phyloP scores from a whole-genome alignment of 371 early-diverging fungal species.

The Dichotomocladium elegans region DNA sequence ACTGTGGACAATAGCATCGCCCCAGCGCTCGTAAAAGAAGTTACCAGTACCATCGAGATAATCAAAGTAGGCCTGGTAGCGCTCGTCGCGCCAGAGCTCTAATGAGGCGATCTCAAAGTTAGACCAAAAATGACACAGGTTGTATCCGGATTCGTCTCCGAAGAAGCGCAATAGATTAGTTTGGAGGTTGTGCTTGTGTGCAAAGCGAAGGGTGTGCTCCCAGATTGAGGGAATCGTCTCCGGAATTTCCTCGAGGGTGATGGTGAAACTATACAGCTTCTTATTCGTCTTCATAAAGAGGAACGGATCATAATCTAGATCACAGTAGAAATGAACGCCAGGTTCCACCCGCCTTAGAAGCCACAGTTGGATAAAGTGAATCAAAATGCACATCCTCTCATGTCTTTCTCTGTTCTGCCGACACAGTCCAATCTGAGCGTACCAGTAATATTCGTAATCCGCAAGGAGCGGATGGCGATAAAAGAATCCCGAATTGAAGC shows the following conservation, averaged over 20 bases:
- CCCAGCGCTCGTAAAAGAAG: constrained; percentile 96
- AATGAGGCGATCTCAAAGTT: constrained; percentile 92
- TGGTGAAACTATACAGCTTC: constrained; percentile 82
- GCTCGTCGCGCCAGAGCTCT: constrained; percentile 66
- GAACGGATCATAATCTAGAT: constrained; percentile 91
- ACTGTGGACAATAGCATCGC: constrained; percentile 96
- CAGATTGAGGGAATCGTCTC: constrained; percentile 86
- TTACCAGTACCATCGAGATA: constrained; percentile 78
- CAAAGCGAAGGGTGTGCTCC: constrained; percentile 62
- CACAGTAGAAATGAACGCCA: constrained; percentile 84
- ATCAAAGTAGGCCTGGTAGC: constrained; percentile 74
- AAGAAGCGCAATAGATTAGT: constrained; percentile 37
- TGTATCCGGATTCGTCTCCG: constrained; percentile 46
- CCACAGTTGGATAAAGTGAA: too few relatives aligned
- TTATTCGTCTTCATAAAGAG: constrained; percentile 69
- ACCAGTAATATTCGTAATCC: constrained; percentile 93
- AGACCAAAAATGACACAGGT: constrained; percentile 82
- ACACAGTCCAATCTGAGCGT: constrained; percentile 21
- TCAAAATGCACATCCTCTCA: too few relatives aligned
- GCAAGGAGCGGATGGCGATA: constrained; percentile 79
- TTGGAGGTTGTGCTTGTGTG: constrained; percentile 30
- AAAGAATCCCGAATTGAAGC: constrained; percentile 87
- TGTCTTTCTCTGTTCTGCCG: not conserved
- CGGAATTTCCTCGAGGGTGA: constrained; percentile 76
- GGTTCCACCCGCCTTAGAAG: constrained; percentile 97